phyloP scores from a whole-genome alignment of 805 yeast genomes.

The Metahyphopichia silvanorum region DNA sequence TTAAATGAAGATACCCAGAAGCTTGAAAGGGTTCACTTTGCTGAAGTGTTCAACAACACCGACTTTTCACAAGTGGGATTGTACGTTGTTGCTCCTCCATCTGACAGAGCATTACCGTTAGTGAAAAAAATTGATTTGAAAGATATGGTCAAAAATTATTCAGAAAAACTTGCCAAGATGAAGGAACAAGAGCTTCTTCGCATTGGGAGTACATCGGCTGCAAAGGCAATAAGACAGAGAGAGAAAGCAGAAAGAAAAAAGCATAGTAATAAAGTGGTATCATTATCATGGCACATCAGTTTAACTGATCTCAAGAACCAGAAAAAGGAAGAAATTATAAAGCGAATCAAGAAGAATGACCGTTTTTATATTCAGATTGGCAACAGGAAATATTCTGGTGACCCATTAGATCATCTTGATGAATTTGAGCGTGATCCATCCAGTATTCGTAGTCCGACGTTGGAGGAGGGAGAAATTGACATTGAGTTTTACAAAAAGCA shows the following conservation, averaged over 20 bases:
- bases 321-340: slow-evolving; percentile 30
- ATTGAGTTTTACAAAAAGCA: slow-evolving; percentile 24
- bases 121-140: slow-evolving; percentile 20
- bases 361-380: slow-evolving; percentile 25
- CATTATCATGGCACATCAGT: slow-evolving; percentile 37
- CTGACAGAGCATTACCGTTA: slow-evolving; percentile 20
- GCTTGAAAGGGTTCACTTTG: slow-evolving; percentile 19
- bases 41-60: slow-evolving; percentile 27
- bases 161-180: slow-evolving; percentile 28
- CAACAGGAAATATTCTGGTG: slow-evolving; percentile 14
- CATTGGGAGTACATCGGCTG: slow-evolving; percentile 31
- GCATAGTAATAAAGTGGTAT: slow-evolving; percentile 28
- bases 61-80: slow-evolving; percentile 25
- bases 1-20: slow-evolving; percentile 22
- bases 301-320: slow-evolving; percentile 36
- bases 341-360: slow-evolving; percentile 30
- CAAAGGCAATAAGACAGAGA: slow-evolving; percentile 22
- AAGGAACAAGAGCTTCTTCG: slow-evolving; percentile 29
- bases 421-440: no score
- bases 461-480: slow-evolving; percentile 7
- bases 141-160: slow-evolving; percentile 32
- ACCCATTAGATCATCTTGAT: no score
- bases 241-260: slow-evolving; percentile 34
- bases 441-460: no score
- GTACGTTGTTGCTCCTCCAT: slow-evolving; percentile 13